Conservation (phyloP, 305 asterid species). For the Nicotiana rustica region DNA sequence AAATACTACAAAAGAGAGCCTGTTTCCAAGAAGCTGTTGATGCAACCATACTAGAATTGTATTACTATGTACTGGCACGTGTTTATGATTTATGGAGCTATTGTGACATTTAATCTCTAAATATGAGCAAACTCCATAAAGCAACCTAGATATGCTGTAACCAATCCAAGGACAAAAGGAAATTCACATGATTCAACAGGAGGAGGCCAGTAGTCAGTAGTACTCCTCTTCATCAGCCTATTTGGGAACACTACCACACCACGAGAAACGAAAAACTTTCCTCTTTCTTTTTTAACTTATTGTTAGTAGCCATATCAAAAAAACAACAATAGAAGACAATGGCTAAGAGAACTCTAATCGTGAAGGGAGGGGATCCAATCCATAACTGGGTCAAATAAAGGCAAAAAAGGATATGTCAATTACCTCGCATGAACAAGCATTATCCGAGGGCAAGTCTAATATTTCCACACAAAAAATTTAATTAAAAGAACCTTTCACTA, state of each 20-base stretch:
- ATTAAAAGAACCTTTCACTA: neutral
- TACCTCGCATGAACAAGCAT: neutral
- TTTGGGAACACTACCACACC: conserved; percentile 10
- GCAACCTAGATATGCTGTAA: conserved; percentile 1
- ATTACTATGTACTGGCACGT: neutral
- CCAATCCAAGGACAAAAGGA: neutral
- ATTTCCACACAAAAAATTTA: neutral
- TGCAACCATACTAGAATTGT: neutral
- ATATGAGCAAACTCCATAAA: conserved; percentile 19
- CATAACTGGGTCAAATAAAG: neutral
- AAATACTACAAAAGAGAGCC: conserved; percentile 24
- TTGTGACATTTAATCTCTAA: neutral
- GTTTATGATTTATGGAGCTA: conserved; percentile 27
- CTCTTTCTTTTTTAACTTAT: conserved; percentile 30
- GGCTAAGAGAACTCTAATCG: neutral
- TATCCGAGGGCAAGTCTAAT: neutral
- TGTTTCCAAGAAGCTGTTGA: conserved; percentile 1
- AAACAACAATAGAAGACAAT: neutral
- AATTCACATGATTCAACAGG: neutral
- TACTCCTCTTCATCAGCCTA: conserved; percentile 4
- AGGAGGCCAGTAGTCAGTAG: conserved; percentile 5
- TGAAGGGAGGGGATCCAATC: neutral
- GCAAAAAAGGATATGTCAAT: neutral
- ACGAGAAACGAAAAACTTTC: conserved; percentile 25
- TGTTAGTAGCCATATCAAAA: conserved; percentile 4